Conservation (phyloP, 768 basidiomycete species). For the Suillus decipiens region DNA sequence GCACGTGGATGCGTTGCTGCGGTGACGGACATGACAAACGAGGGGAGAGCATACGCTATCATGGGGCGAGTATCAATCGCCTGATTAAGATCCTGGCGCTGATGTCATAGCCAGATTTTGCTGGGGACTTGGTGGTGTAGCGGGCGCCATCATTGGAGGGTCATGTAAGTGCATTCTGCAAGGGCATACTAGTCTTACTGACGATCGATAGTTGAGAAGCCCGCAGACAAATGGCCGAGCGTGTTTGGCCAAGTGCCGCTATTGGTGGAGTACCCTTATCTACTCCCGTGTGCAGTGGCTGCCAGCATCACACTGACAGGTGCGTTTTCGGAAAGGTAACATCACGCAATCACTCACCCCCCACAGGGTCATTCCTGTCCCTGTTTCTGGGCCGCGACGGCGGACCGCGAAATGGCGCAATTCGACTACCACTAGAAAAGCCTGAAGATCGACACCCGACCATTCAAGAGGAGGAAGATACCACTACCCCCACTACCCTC, state of each 20-base stretch:
- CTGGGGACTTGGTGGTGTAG: constrained; percentile 96
- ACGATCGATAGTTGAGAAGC: constrained; percentile 65
- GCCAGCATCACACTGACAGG: constrained; percentile 74
- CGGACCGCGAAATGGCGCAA: constrained; percentile 83
- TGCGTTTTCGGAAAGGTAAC: constrained; percentile 29
- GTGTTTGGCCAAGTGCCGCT: constrained; percentile 65
- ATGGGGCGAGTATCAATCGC: constrained; percentile 56
- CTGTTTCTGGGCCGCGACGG: constrained; percentile 92
- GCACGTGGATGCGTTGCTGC: constrained; percentile 86
- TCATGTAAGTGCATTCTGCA: constrained; percentile 53
- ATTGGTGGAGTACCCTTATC: constrained; percentile 84
- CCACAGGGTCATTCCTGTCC: constrained; percentile 77
- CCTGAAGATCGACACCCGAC: constrained; percentile 40
- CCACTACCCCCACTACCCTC: constrained; percentile 45
- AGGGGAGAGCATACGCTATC: constrained; percentile 92
- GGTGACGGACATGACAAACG: constrained; percentile 90
- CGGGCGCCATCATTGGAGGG: constrained; percentile 85
- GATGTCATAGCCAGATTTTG: constrained; percentile 59
- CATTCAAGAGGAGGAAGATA: constrained; percentile 73
- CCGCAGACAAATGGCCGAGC: constrained; percentile 83
- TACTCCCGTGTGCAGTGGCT: constrained; percentile 83
- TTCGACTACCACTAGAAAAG: constrained; percentile 84
- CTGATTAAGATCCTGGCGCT: constrained; percentile 6
- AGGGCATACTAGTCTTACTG: constrained; percentile 11
- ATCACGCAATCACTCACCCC: neutral